Conservation (phyloP, 1,284 basidiomycete genomes). For the Neonothopanus nambi region DNA sequence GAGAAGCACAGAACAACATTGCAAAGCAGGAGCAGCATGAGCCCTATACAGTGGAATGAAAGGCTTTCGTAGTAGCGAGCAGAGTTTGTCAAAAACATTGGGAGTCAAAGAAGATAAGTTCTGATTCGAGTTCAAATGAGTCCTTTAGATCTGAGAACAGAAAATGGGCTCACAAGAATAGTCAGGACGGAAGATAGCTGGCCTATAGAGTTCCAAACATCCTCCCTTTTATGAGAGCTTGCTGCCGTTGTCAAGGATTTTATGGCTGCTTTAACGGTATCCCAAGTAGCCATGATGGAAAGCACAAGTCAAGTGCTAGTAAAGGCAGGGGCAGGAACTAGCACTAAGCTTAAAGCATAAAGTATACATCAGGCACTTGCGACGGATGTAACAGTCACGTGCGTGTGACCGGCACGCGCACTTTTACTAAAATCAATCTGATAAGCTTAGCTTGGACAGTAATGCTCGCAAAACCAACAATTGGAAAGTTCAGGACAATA, state of each 20-base stretch:
- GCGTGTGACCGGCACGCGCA: no score
- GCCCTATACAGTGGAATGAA: constrained; percentile 37
- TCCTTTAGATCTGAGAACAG: neutral
- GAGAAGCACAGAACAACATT: constrained; percentile 33
- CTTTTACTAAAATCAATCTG: no score
- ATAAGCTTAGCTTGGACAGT: no score
- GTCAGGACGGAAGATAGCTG: constrained; percentile 30
- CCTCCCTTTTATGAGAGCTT: constrained; percentile 15
- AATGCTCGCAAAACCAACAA: no score
- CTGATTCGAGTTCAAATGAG: constrained; percentile 20
- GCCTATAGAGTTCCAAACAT: constrained; percentile 25
- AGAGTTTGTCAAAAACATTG: constrained; percentile 29
- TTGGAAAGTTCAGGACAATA: no score
- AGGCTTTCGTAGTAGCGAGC: constrained; percentile 32
- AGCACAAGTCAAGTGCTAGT: no score
- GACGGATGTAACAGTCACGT: no score
- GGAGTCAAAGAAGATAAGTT: constrained; percentile 33
- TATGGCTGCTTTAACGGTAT: constrained; percentile 23
- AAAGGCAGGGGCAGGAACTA: no score
- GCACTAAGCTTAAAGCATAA: no score
- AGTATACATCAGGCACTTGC: no score
- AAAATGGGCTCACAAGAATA: constrained; percentile 30
- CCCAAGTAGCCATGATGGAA: constrained; percentile 15
- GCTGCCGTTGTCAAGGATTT: constrained; percentile 25
- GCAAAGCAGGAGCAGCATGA: constrained; percentile 32